A percentile compares a stretch with the other conserved stretches of the same genome.
Evolutionary conservation across 2,329 filamentous ascomycete genomes (phyloP).

Genomic region (Apiospora malaysiana): DNA sequence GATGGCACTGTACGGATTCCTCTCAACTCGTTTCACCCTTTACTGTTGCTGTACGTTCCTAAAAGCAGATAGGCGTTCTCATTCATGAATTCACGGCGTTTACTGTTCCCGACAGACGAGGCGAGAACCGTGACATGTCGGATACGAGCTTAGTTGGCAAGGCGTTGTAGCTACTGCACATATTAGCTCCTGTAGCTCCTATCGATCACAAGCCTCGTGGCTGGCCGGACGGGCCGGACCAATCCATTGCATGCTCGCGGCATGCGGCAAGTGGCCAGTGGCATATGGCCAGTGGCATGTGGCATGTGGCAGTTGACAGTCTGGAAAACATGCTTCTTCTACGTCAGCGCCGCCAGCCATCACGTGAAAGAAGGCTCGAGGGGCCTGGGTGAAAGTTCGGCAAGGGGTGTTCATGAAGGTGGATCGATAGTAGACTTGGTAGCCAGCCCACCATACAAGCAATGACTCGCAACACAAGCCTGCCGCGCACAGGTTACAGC

Average conservation of each 20-base stretch:
- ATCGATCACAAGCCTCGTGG: too few relatives aligned
- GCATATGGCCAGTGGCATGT: too few relatives aligned
- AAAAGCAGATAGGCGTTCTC: not conserved
- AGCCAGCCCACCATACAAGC: conserved; percentile 15
- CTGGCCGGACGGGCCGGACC: too few relatives aligned
- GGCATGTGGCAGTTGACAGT: too few relatives aligned
- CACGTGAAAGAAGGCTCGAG: not conserved
- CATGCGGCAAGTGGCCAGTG: not conserved
- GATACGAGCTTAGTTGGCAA: not conserved
- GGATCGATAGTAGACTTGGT: not conserved
- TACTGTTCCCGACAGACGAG: not conserved
- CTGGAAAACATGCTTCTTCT: not conserved
- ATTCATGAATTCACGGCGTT: conserved; percentile 2
- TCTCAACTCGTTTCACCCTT: not conserved
- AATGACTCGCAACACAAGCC: conserved; percentile 11
- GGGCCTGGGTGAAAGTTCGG: not conserved
- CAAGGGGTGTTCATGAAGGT: conserved; percentile 14
- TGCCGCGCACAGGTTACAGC: too few relatives aligned
- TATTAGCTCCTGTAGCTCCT: too few relatives aligned
- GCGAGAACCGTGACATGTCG: not conserved
- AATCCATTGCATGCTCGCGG: not conserved
- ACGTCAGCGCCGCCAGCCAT: not conserved
- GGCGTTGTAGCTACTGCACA: not conserved
- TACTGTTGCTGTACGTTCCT: not conserved
- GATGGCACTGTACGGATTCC: not conserved